Percentiles rank a stretch among this genome's conserved stretches.
phyloP scores from a whole-genome alignment of 192 early-diverging fungal genomes.

The Diversispora eburnea region DNA sequence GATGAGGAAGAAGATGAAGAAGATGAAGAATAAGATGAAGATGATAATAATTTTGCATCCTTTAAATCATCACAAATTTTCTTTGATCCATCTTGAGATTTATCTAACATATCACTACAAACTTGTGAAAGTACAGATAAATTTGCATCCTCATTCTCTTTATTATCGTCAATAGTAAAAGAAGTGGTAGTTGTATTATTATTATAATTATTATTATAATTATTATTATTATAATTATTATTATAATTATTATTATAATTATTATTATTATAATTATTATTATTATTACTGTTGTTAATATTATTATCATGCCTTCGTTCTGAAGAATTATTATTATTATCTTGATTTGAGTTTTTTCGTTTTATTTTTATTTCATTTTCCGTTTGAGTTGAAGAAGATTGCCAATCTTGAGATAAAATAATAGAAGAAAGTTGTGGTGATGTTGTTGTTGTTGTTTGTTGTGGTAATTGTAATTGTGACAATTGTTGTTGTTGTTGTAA shows the following conservation, averaged over 20 bases:
- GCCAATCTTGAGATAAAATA: no score
- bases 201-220: not conserved
- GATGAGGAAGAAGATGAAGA: no score
- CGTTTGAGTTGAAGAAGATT: no score
- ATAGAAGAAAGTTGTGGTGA: no score
- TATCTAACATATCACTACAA: not conserved
- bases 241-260: not conserved
- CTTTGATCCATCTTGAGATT: conserved; percentile 7
- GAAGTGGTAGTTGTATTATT: not conserved
- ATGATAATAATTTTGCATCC: not conserved
- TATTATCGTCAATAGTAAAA: not conserved
- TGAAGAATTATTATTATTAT: no score
- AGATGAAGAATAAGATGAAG: not conserved
- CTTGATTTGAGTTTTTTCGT: no score
- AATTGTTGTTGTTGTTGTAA: not conserved
- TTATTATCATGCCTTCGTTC: no score
- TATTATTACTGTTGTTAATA: no score
- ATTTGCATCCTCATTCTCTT: not conserved
- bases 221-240: not conserved
- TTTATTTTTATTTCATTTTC: no score
- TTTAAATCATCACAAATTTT: not conserved
- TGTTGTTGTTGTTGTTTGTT: not conserved
- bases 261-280: no score
- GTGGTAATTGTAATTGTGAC: not conserved
- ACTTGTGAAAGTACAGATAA: conserved; percentile 15